These are phyloP conservation scores for Parsonsia alboflavescens DNA, from an alignment of 257 asterid genomes.

Conservation along the genomic window DNA sequence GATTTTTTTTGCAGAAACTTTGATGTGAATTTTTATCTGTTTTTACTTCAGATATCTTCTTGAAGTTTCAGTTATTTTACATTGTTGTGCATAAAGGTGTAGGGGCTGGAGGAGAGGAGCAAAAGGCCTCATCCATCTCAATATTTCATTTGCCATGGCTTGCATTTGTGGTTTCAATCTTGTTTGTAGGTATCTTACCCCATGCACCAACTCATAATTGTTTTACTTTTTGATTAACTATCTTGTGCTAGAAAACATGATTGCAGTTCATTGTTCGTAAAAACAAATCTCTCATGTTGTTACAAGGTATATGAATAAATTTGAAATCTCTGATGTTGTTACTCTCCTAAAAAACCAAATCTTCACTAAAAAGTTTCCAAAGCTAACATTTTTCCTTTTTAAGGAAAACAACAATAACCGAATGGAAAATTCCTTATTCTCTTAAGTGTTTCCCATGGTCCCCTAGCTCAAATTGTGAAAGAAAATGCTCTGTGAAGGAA, in stretches of 20 bases:
- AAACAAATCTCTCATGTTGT: background rate
- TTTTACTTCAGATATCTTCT: background rate
- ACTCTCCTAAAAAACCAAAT: background rate
- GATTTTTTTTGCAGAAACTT: background rate
- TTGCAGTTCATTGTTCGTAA: background rate
- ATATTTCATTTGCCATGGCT: constrained; percentile 75
- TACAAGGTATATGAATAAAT: background rate
- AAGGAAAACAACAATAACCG: background rate
- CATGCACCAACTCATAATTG: constrained; percentile 38
- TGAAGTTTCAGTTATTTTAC: background rate
- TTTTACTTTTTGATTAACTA: background rate
- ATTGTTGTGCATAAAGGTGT: constrained; percentile 47
- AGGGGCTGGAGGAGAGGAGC: constrained; percentile 99
- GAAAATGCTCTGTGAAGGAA: background rate
- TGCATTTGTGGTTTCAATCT: constrained; percentile 67
- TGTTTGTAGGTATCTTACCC: constrained; percentile 97
- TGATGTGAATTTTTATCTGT: background rate
- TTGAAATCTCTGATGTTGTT: background rate
- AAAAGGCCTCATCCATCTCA: constrained; percentile 59
- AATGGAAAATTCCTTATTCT: background rate
- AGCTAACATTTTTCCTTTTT: background rate
- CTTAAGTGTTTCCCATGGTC: background rate
- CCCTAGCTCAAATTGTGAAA: background rate
- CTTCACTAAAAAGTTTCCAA: background rate
- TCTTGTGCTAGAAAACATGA: background rate